phyloP scores from a whole-genome alignment of 805 yeast species.

The Saccharomycopsis olivae region DNA sequence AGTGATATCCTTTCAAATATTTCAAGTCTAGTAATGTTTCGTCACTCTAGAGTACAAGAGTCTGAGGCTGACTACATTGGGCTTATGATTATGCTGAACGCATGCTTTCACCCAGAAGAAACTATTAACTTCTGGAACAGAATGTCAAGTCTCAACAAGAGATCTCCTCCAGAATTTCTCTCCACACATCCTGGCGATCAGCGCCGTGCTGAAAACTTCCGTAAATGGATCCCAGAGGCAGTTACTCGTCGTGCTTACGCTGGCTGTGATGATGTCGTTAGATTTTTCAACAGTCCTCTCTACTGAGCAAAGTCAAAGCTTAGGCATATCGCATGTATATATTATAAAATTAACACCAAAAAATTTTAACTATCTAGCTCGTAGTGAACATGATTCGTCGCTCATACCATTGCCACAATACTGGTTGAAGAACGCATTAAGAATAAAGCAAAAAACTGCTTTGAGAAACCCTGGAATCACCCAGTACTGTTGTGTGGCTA shows the following conservation, averaged over 20 bases:
- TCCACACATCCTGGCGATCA: slow-evolving; percentile 84
- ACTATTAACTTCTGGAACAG: slow-evolving; percentile 66
- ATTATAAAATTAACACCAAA: too few relatives aligned
- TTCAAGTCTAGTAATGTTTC: neutral
- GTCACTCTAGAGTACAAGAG: slow-evolving; percentile 74
- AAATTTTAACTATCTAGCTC: too few relatives aligned
- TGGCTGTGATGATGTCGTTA: slow-evolving; percentile 11
- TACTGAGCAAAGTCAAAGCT: too few relatives aligned
- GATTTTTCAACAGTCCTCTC: slow-evolving; percentile 10
- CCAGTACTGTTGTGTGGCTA: too few relatives aligned
- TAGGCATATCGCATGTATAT: too few relatives aligned
- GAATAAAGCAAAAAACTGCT: too few relatives aligned
- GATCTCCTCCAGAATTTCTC: slow-evolving; percentile 45
- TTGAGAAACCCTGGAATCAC: too few relatives aligned
- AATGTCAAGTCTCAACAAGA: slow-evolving; percentile 22
- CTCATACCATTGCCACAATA: too few relatives aligned
- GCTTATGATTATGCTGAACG: slow-evolving; percentile 78
- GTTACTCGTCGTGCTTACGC: slow-evolving; percentile 12
- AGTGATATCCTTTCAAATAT: neutral
- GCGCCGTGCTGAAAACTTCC: slow-evolving; percentile 61
- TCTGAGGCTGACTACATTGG: slow-evolving; percentile 95
- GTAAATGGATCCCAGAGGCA: slow-evolving; percentile 53
- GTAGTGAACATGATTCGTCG: too few relatives aligned
- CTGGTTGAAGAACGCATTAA: too few relatives aligned
- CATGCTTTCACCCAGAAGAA: slow-evolving; percentile 73